A percentile compares a stretch with the other conserved stretches of the same genome.
phyloP scores from a whole-genome alignment of 805 yeast genomes.

The Candida easanensis region DNA sequence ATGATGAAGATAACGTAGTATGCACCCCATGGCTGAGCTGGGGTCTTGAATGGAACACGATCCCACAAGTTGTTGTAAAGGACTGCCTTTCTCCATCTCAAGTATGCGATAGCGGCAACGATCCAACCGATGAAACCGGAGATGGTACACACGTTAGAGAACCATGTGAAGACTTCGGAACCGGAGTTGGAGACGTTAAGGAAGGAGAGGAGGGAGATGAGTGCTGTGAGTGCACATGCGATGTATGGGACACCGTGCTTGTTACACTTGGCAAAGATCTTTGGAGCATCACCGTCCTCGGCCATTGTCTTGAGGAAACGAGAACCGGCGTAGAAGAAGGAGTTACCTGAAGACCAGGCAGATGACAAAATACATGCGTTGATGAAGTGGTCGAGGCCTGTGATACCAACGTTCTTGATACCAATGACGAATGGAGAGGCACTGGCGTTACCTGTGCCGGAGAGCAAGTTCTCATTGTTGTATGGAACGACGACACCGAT shows the following conservation, averaged over 20 bases:
- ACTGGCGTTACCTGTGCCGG: conserved; percentile 58
- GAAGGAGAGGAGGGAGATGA: conserved; percentile 60
- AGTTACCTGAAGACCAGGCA: conserved; percentile 80
- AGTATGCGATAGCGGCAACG: conserved; percentile 62
- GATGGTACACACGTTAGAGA: conserved; percentile 75
- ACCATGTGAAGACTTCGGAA: conserved; percentile 59
- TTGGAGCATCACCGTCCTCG: conserved; percentile 75
- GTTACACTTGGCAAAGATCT: conserved; percentile 53
- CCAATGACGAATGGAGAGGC: conserved; percentile 84
- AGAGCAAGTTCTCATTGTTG: conserved; percentile 50
- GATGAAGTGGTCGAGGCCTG: conserved; percentile 68
- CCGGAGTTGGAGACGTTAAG: conserved; percentile 63
- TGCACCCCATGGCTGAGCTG: conserved; percentile 55
- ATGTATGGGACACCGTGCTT: conserved; percentile 66
- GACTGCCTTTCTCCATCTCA: conserved; percentile 68
- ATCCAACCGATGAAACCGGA: conserved; percentile 78
- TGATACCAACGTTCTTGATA: conserved; percentile 61
- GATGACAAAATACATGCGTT: conserved; percentile 77
- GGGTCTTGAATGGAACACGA: conserved; percentile 56
- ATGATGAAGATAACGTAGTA: conserved; percentile 51
- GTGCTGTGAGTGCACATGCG: conserved; percentile 36
- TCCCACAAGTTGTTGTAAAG: conserved; percentile 48
- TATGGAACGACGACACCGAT: conserved; percentile 68
- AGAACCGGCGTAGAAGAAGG: conserved; percentile 75
- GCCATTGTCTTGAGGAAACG: conserved; percentile 73